phyloP scores from a whole-genome alignment of 2,329 filamentous ascomycete species.

The Epichloe brachyelytri region DNA sequence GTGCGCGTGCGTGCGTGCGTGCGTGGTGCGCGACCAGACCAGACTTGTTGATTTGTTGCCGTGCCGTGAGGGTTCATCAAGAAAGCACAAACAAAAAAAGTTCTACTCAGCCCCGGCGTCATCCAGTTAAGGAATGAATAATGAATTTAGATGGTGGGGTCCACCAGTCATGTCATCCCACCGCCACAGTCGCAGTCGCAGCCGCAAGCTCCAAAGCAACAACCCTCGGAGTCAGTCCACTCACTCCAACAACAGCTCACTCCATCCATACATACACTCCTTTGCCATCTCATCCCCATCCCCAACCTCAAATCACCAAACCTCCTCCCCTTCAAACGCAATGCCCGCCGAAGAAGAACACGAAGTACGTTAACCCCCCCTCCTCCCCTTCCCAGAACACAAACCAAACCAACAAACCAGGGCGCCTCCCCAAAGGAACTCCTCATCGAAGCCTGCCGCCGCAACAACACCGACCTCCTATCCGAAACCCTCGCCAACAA shows the following conservation, averaged over 20 bases:
- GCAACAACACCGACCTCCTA: constrained; percentile 83
- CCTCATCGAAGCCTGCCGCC: constrained; percentile 82
- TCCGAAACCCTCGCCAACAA: constrained; percentile 55
- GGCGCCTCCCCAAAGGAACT: constrained; percentile 77
- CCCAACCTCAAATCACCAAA: too few relatives aligned
- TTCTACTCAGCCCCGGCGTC: background rate
- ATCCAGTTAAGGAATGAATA: background rate
- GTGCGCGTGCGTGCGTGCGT: too few relatives aligned
- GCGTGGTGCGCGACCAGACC: too few relatives aligned
- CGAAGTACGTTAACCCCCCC: constrained; percentile 6
- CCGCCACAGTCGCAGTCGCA: too few relatives aligned
- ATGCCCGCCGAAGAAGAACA: constrained; percentile 12
- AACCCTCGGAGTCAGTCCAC: too few relatives aligned
- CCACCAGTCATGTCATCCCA: background rate
- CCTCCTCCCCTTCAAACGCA: background rate
- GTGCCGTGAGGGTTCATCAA: background rate
- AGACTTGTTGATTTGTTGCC: too few relatives aligned
- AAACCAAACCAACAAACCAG: constrained; percentile 27
- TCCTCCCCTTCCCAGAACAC: background rate
- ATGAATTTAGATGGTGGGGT: background rate
- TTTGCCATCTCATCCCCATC: too few relatives aligned
- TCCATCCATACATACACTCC: too few relatives aligned
- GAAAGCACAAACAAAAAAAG: background rate
- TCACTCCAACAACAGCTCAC: too few relatives aligned
- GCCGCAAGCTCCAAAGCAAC: too few relatives aligned